phyloP scores from a whole-genome alignment of 371 early-diverging fungal genomes.

The Apophysomyces sp. region DNA sequence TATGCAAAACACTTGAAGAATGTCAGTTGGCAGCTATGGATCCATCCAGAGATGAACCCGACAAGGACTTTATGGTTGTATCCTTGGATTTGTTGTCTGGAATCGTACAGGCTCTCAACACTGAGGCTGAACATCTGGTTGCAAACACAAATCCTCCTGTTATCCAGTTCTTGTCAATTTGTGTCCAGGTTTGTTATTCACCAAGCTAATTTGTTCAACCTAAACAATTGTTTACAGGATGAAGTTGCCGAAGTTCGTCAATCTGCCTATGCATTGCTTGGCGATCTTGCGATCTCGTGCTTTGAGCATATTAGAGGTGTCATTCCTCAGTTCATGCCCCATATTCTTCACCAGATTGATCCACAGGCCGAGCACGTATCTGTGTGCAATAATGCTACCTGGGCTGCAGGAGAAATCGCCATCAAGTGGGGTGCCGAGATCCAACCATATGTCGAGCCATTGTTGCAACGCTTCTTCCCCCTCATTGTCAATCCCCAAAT shows the following conservation, averaged over 20 bases:
- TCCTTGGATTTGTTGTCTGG: conserved; percentile 86
- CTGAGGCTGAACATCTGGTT: conserved; percentile 58
- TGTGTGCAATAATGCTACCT: conserved; percentile 90
- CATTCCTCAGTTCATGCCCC: conserved; percentile 73
- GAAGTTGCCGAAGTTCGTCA: conserved; percentile 83
- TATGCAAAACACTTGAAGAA: conserved; percentile 62
- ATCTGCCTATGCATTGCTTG: conserved; percentile 92
- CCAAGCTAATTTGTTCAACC: too few species aligned
- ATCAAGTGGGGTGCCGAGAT: conserved; percentile 66
- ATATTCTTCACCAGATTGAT: conserved; percentile 72
- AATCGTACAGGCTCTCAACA: conserved; percentile 81
- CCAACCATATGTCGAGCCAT: conserved; percentile 59
- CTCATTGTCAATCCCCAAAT: conserved; percentile 60
- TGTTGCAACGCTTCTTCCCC: conserved; percentile 69
- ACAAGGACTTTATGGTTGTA: conserved; percentile 87
- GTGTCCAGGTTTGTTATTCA: conserved; percentile 1
- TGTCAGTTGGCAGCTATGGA: conserved; percentile 54
- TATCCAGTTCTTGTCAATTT: conserved; percentile 59
- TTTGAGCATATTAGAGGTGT: conserved; percentile 75
- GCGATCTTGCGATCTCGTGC: conserved; percentile 85
- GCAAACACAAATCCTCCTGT: conserved; percentile 56
- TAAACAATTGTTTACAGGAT: conserved; percentile 48
- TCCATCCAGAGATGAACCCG: conserved; percentile 59
- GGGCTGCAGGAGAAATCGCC: conserved; percentile 95
- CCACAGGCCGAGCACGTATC: conserved; percentile 63